Evolutionary conservation across 148 eudicot genomes (phyloP), one percentile per base, ranked within the genome.

Genomic region (Chenopodium berlandieri): DNA sequence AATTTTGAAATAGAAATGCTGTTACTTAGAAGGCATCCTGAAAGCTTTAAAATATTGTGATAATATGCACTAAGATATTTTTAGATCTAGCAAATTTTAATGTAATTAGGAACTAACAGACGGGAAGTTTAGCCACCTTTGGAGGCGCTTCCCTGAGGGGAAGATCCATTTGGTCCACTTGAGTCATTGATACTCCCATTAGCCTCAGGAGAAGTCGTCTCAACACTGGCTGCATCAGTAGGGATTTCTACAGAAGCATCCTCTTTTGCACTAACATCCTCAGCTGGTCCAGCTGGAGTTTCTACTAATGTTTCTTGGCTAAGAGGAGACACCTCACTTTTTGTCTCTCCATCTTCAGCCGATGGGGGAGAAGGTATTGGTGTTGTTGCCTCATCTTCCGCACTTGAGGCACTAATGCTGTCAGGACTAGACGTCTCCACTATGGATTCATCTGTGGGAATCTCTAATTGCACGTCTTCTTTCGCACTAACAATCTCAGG

Each of bases 61-160:
- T 60, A 44, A 30, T 23, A 2, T 6, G 30, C 68, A 65, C 23
- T 40, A 73, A 25, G 32, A 47, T 23, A 17, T 76, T 54, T 71
- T 76, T 27, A 71, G 27, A 84, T 58, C 77, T 16, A 79, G 65
- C 4, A 76, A 14, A 73, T 56, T 14, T 19, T 8, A 73, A 22
- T 5, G 68, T 27, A n/a, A 60, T 32, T 32, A 14, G 11, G 52
- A 46, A 75, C 64, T 16, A 34, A 52, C 58, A 84, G 73, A 47
- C 19, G 20, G 60, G 76, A 40, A 50, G 56, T 34, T 71, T 52
- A 32, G 19, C 77, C 62, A 85, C 88, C 86, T 83, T 72, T 73
- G 74, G 88, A 52, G 40, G 76, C 25, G 48, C 77, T 85, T 82
- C 54, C 88, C 46, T 74, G 73, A 71, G 80, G 64, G 65, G 78